Percentiles rank a stretch among this genome's conserved stretches.
phyloP scores from a whole-genome alignment of 2,329 filamentous ascomycete genomes.

The Aspergillus candidus region DNA sequence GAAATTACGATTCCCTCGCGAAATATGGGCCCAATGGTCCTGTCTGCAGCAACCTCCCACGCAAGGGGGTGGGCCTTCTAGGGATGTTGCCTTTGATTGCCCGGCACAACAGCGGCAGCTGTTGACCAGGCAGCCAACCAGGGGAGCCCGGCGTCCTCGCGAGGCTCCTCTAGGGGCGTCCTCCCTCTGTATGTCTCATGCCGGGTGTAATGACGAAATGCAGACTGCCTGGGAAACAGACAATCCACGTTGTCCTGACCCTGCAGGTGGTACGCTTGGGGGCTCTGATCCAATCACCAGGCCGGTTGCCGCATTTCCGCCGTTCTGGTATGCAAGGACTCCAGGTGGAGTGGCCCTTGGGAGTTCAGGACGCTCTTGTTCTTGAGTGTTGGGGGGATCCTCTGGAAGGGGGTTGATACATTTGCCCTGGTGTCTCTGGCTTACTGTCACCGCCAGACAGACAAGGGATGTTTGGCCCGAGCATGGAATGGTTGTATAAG shows the following conservation, averaged over 20 bases:
- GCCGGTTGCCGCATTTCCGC: constrained; percentile 16
- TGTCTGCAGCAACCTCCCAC: constrained; percentile 16
- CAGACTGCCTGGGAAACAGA: constrained; percentile 17
- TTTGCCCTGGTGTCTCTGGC: constrained; percentile 15
- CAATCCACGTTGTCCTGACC: constrained; percentile 30
- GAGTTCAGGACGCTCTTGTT: constrained; percentile 16
- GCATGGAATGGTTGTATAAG: constrained; percentile 23
- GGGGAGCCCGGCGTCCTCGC: constrained; percentile 14
- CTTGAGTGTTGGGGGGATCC: constrained; percentile 20
- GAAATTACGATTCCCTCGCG: constrained; percentile 13
- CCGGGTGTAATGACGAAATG: constrained; percentile 25
- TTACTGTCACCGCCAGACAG: constrained; percentile 14
- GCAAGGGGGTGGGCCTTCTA: constrained; percentile 24
- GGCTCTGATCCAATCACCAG: constrained; percentile 22
- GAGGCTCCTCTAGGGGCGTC: constrained; percentile 14
- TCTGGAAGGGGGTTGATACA: constrained; percentile 23
- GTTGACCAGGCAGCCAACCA: constrained; percentile 8
- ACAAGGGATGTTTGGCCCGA: constrained; percentile 25
- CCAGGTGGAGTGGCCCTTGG: constrained; percentile 18
- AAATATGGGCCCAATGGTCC: constrained; percentile 17
- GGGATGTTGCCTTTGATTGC: constrained; percentile 21
- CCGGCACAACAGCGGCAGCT: constrained; percentile 16
- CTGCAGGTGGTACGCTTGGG: constrained; percentile 20
- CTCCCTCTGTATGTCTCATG: constrained; percentile 29
- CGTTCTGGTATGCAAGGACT: constrained; percentile 36